Evolutionary conservation across 176 grass and related monocot genomes (phyloP).

Genomic region (Carex myosuroides): DNA sequence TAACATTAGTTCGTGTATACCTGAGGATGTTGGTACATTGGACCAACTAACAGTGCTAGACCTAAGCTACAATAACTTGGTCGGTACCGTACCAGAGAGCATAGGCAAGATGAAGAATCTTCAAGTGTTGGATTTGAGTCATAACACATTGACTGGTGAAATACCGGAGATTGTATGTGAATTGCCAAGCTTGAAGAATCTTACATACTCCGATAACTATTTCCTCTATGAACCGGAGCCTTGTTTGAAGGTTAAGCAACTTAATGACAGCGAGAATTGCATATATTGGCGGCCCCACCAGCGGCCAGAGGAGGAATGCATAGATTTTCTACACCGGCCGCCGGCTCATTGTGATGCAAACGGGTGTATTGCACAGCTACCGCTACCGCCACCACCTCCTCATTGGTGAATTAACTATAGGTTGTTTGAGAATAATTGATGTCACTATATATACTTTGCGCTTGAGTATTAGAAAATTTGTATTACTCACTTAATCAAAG

Average conservation of each 20-base stretch:
- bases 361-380: slow-evolving; percentile 39
- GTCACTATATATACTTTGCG: neutral
- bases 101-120: slow-evolving; percentile 53
- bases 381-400: slow-evolving; percentile 26
- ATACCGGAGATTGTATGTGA: slow-evolving; percentile 56
- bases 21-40: slow-evolving; percentile 60
- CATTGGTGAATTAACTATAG: slow-evolving; percentile 7
- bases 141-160: slow-evolving; percentile 71
- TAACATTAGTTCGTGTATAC: slow-evolving; percentile 87
- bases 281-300: slow-evolving; percentile 64
- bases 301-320: slow-evolving; percentile 56
- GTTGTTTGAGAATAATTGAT: neutral
- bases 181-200: slow-evolving; percentile 66
- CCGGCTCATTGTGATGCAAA: slow-evolving; percentile 49
- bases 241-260: slow-evolving; percentile 45
- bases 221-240: slow-evolving; percentile 64
- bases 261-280: slow-evolving; percentile 76
- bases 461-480: slow-evolving; percentile 1
- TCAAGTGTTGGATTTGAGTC: slow-evolving; percentile 69
- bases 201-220: slow-evolving; percentile 85
- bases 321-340: slow-evolving; percentile 41
- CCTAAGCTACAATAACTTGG: slow-evolving; percentile 71
- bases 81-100: slow-evolving; percentile 52
- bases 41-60: slow-evolving; percentile 80
- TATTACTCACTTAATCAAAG: neutral